Evolutionary conservation across 805 yeast species (phyloP).

Genomic region (Candida orba): DNA sequence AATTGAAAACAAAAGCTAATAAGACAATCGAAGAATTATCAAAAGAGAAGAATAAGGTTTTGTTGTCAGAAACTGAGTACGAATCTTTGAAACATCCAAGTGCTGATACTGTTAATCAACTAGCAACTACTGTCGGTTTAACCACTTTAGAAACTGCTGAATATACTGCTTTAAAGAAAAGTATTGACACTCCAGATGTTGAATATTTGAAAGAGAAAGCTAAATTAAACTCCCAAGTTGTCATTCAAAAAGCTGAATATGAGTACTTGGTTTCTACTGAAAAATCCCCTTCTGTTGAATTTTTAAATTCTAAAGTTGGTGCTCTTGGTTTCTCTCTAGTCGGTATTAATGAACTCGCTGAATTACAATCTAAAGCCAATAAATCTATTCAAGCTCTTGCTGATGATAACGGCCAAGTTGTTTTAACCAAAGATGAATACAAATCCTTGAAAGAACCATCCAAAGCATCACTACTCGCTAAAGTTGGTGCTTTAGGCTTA

Average conservation of each 20-base stretch:
- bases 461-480: slow-evolving; percentile 4
- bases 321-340: slow-evolving; percentile 3
- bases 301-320: neutral
- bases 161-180: neutral
- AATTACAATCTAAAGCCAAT: slow-evolving; percentile 5
- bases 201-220: slow-evolving; percentile 19
- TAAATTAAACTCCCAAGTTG: slow-evolving; percentile 6
- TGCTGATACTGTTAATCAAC: neutral
- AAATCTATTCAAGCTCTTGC: slow-evolving; percentile 9
- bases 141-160: neutral
- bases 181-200: slow-evolving; percentile 19
- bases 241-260: slow-evolving; percentile 9
- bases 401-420: slow-evolving; percentile 7
- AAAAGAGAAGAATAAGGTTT: slow-evolving; percentile 2
- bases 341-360: slow-evolving; percentile 5
- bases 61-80: slow-evolving; percentile 6
- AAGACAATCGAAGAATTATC: slow-evolving; percentile 20
- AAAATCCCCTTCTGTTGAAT: neutral
- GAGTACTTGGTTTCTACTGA: slow-evolving; percentile 8
- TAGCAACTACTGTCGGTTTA: slow-evolving; percentile 3
- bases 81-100: slow-evolving; percentile 4
- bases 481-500: slow-evolving; percentile 7
- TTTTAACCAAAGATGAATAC: slow-evolving; percentile 13
- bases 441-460: slow-evolving; percentile 14
- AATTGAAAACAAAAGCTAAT: slow-evolving; percentile 10